A percentile compares a stretch with the other conserved stretches of the same genome.
Conservation (phyloP, 2,329 filamentous ascomycete genomes). For the Scedosporium dehoogii region DNA sequence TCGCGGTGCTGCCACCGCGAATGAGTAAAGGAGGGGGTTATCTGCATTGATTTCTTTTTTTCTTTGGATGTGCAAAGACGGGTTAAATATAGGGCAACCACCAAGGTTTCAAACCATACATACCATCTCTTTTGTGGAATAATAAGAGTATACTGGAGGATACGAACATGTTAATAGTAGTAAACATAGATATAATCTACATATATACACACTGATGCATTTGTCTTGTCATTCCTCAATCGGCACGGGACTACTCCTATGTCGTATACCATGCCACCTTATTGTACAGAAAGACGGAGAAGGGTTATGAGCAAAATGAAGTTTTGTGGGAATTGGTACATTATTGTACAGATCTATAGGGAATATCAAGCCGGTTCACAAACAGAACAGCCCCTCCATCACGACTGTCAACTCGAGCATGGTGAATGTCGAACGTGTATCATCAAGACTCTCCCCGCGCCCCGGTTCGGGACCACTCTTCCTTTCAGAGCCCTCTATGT, state of each 20-base stretch:
- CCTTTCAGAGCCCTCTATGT: background rate
- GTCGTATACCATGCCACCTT: background rate
- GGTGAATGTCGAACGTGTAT: background rate
- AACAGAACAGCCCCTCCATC: background rate
- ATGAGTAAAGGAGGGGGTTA: background rate
- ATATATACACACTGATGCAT: background rate
- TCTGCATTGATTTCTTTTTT: background rate
- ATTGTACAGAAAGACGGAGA: background rate
- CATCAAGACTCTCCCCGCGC: background rate
- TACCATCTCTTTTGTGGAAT: background rate
- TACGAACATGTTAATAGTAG: background rate
- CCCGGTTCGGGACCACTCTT: background rate
- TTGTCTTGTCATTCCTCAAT: background rate
- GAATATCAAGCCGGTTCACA: conserved; percentile 10
- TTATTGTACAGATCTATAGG: conserved; percentile 4
- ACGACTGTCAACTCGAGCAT: too few species aligned
- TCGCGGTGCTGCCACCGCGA: background rate
- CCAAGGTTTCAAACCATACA: background rate
- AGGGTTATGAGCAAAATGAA: background rate
- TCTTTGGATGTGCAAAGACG: background rate
- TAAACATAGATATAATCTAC: background rate
- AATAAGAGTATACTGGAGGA: background rate
- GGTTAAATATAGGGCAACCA: background rate
- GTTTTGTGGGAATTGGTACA: background rate
- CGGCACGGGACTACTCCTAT: background rate